These are phyloP conservation scores for Tuctoria greenei DNA, from an alignment of 176 grass and related monocot species.

Conservation along the genomic window DNA sequence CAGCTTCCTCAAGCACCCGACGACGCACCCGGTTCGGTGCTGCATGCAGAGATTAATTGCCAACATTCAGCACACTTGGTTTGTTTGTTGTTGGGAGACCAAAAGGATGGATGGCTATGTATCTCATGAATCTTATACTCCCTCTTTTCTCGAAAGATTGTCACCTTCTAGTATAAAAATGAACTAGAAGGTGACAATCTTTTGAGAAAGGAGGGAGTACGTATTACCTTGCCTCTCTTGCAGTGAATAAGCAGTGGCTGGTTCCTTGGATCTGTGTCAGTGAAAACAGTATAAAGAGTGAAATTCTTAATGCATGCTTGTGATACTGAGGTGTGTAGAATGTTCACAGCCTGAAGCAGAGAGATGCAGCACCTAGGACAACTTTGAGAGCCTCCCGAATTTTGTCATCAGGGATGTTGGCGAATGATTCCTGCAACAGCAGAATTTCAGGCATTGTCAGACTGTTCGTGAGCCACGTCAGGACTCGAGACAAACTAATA, in stretches of 20 bases:
- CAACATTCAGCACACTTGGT: constrained; percentile 16
- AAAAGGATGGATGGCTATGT: no score
- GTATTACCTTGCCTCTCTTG: constrained; percentile 83
- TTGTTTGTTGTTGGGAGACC: background rate
- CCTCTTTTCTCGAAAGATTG: no score
- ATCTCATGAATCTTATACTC: no score
- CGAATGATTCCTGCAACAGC: constrained; percentile 59
- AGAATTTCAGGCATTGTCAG: constrained; percentile 13
- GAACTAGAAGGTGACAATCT: no score
- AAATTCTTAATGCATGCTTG: constrained; percentile 18
- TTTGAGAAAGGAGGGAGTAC: no score
- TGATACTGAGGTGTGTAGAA: constrained; percentile 13
- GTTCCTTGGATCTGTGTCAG: constrained; percentile 58
- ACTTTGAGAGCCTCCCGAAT: constrained; percentile 74
- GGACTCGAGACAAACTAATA: background rate
- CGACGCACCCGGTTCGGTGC: constrained; percentile 81
- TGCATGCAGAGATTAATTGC: constrained; percentile 40
- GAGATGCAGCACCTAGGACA: constrained; percentile 59
- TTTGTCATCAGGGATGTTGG: constrained; percentile 59
- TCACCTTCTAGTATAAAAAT: no score
- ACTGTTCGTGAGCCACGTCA: background rate
- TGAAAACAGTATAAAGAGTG: constrained; percentile 11
- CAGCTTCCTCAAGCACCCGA: constrained; percentile 76
- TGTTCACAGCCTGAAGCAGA: background rate
- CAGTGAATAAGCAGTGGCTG: constrained; percentile 84